Base-by-base conservation (phyloP, 208 protist species). In the Wallacemonas sp. region DNA sequence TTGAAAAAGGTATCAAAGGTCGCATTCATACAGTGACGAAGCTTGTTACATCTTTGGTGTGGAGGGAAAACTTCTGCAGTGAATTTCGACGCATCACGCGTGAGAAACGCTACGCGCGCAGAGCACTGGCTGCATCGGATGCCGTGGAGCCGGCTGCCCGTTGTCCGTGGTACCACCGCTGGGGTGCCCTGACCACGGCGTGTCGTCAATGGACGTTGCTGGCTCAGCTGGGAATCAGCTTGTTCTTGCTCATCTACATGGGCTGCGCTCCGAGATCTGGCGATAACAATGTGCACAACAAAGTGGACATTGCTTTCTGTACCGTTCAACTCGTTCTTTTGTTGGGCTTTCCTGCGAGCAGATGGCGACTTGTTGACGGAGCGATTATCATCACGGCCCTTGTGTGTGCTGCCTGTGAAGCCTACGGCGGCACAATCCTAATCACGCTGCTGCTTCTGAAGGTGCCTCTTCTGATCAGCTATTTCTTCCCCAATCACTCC, bases 11-110 rank as follows among this genome's bases (percentile, higher is more conserved):
- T 58, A 72, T 51, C 41, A 61, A 0, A 30, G 41, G 19, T 11
- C 56, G 54, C 21, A 68, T 74, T 27, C 28, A 47, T 2, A 64
- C 69, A 14, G 77, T 83, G 19, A 83, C 77, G 21, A 62, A 28
- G 11, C 70, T 74, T 1, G 76, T 93, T 5, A 93, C 87, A 2
- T 58, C 79, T 46, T 69, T 90, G 11, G 69, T 90, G 9, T 93
- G 83, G 86, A 58, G 86, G 44, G 86, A 90, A 41, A 93, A 93
- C 61, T 93, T 93, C 58, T 90, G 79, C 65, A 82, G 77, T 21
- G 76, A 45, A 3, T 81, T 90, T 33, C 73, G 75, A 17, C 70
- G 80, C 19, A 80, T 89, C 30, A 58, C 51, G 9, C 51, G 51
- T 19, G 46, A 67, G 8, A 61, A 62, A 36, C 62, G 51, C 14